Percentiles rank a stretch among this genome's conserved stretches.
Conservation (phyloP, 495 filamentous ascomycete genomes). For the Neurospora hispaniola region DNA sequence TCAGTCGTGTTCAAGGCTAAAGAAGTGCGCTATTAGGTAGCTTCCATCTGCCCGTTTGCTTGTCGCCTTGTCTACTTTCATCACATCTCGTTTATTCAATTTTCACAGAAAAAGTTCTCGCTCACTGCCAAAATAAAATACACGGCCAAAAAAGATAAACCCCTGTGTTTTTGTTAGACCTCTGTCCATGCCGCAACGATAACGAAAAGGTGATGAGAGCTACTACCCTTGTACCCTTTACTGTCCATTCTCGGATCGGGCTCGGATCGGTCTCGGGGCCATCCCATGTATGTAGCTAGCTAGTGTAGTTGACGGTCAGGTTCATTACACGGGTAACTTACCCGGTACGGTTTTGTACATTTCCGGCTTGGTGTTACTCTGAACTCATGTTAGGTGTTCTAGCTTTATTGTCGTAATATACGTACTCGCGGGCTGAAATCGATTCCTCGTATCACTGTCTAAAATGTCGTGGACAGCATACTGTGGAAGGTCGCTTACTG, state of each 20-base stretch:
- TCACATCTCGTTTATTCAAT: neutral
- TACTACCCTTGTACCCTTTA: neutral
- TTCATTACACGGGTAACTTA: neutral
- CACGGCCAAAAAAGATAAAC: neutral
- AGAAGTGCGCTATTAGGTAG: neutral
- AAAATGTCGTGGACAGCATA: neutral
- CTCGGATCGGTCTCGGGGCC: neutral
- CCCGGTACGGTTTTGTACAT: neutral
- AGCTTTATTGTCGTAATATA: neutral
- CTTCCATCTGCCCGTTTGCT: neutral
- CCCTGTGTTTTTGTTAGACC: neutral
- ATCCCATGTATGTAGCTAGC: neutral
- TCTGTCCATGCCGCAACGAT: neutral
- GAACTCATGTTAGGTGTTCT: neutral
- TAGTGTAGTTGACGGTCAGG: neutral
- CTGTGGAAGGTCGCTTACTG: neutral
- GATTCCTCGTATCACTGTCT: neutral
- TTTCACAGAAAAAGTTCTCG: neutral
- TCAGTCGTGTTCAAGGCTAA: neutral
- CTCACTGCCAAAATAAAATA: neutral
- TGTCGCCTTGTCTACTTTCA: neutral
- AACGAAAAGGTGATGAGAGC: neutral
- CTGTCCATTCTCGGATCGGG: neutral
- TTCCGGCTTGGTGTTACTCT: neutral
- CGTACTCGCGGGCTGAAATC: too few relatives aligned